Evolutionary conservation across 163 green algal species (phyloP).

Genomic region (Botryococcus braunii): DNA sequence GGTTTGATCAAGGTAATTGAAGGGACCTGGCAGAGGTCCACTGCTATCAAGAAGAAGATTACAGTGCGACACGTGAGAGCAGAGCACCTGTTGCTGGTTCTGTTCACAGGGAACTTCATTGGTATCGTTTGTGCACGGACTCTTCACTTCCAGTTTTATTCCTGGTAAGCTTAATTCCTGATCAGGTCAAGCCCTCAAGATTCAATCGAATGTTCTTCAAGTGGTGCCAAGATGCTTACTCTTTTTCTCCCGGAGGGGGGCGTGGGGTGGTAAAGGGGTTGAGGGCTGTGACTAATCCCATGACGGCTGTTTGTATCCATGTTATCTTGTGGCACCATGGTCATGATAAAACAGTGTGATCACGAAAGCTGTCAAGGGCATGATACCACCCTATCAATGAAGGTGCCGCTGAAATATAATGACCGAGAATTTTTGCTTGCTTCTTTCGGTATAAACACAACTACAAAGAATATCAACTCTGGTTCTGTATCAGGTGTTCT

Average conservation of each 20-base stretch:
- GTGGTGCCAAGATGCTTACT: neutral
- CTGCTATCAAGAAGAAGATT: neutral
- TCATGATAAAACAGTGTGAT: too few relatives aligned
- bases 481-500: neutral
- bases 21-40: neutral
- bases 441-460: neutral
- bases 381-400: neutral
- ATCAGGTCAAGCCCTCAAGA: neutral
- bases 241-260: neutral
- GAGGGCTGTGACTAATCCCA: neutral
- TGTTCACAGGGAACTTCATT: conserved; percentile 70
- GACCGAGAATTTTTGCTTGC: neutral
- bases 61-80: conserved; percentile 3
- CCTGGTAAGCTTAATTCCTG: conserved; percentile 30
- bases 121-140: conserved; percentile 65
- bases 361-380: too few relatives aligned
- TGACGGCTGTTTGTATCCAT: neutral
- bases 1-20: neutral
- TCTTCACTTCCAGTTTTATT: conserved; percentile 88
- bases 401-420: neutral
- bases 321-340: too few relatives aligned
- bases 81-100: conserved; percentile 24
- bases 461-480: neutral
- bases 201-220: neutral
- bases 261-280: neutral